phyloP scores from a whole-genome alignment of 2,329 filamentous ascomycete species.

The Colletotrichum cuscutae region DNA sequence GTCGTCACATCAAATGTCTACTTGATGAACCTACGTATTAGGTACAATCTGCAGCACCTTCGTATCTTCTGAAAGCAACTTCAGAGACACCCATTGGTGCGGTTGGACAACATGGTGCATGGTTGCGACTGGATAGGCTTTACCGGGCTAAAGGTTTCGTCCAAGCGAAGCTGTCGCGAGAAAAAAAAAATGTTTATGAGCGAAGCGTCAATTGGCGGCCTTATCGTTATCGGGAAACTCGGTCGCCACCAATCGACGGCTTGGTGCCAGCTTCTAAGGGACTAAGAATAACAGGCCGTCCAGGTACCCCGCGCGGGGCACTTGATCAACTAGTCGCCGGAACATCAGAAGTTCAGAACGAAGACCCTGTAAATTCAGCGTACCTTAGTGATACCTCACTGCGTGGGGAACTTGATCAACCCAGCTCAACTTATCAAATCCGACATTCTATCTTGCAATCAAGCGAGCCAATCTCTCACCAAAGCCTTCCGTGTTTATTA shows the following conservation, averaged over 20 bases:
- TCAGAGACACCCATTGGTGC: conserved; percentile 69
- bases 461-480: background rate
- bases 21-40: conserved; percentile 61
- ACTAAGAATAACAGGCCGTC: background rate
- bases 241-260: conserved; percentile 11
- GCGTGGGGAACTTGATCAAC: no score
- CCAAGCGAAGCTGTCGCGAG: conserved; percentile 6
- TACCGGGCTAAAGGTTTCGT: background rate
- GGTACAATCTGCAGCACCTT: conserved; percentile 68
- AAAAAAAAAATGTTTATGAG: conserved; percentile 18
- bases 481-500: background rate
- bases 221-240: conserved; percentile 29
- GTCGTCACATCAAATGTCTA: background rate
- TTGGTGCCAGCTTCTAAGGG: background rate
- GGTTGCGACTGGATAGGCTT: background rate
- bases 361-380: background rate
- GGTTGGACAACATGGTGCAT: conserved; percentile 63
- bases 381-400: no score
- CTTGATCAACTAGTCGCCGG: background rate
- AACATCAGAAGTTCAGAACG: background rate
- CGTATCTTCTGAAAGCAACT: conserved; percentile 67
- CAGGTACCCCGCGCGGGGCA: conserved; percentile 35
- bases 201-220: background rate
- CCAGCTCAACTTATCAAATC: no score
- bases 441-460: no score